Evolutionary conservation across 2,329 filamentous ascomycete genomes (phyloP).

Genomic region (Sporothrix mexicana): DNA sequence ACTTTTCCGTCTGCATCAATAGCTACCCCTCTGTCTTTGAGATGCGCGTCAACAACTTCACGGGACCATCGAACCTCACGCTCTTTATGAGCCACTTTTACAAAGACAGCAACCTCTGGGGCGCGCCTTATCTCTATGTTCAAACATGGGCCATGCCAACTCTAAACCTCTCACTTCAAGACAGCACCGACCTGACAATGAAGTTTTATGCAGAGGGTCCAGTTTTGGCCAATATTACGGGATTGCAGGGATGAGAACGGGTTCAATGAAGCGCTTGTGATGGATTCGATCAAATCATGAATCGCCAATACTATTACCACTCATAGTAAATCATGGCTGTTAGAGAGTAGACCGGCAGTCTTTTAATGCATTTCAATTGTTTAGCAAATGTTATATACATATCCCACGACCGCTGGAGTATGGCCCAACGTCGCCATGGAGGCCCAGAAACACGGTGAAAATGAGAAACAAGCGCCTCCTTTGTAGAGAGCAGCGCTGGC

Average conservation of each 20-base stretch:
- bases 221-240: conserved; percentile 34
- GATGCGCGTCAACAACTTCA: background rate
- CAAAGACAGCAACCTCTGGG: conserved; percentile 2
- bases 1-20: background rate
- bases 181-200: conserved; percentile 24
- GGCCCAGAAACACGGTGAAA: conserved; percentile 13
- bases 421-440: background rate
- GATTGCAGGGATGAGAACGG: conserved; percentile 27
- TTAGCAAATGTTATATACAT: conserved; percentile 26
- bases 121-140: conserved; percentile 31
- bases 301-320: no score
- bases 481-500: background rate
- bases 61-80: background rate
- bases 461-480: conserved; percentile 1
- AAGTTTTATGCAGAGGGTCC: conserved; percentile 24
- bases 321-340: no score
- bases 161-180: conserved; percentile 26
- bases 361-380: conserved; percentile 7
- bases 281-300: no score
- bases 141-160: conserved; percentile 34
- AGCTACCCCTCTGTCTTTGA: background rate
- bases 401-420: background rate
- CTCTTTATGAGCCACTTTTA: conserved; percentile 13
- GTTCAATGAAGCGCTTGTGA: background rate
- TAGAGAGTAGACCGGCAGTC: no score